A percentile compares a stretch with the other conserved stretches of the same genome.
Evolutionary conservation across 805 yeast species (phyloP).

Genomic region (Wickerhamiella azymoides): DNA sequence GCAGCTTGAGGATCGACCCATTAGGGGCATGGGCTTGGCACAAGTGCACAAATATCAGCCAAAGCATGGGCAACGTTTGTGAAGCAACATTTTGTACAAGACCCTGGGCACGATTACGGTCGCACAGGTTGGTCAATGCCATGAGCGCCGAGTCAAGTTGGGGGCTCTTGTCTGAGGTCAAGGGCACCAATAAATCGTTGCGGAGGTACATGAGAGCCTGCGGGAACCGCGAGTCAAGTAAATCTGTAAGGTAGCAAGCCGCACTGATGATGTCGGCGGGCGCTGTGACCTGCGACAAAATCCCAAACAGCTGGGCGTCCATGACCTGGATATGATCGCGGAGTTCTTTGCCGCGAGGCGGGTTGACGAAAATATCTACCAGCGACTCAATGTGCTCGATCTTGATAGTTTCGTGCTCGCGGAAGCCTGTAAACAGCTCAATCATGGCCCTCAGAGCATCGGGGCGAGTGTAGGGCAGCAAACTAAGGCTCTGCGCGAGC

Average conservation of each 20-base stretch:
- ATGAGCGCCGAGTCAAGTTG: conserved; percentile 9
- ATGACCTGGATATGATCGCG: conserved; percentile 42
- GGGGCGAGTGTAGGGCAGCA: conserved; percentile 39
- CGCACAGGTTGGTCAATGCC: conserved; percentile 11
- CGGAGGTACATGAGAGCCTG: conserved; percentile 13
- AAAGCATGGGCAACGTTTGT: conserved; percentile 11
- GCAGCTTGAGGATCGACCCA: conserved; percentile 8
- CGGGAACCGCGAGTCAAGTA: conserved; percentile 10
- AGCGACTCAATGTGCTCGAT: conserved; percentile 54
- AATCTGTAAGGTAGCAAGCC: conserved; percentile 4
- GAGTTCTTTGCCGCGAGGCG: conserved; percentile 40
- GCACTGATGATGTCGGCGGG: conserved; percentile 14
- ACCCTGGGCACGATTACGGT: neutral
- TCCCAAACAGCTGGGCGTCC: conserved; percentile 47
- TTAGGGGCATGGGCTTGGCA: conserved; percentile 13
- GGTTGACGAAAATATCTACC: conserved; percentile 46
- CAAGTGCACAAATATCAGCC: conserved; percentile 17
- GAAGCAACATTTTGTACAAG: conserved; percentile 8
- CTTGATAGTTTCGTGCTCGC: conserved; percentile 59
- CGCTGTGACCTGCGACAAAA: conserved; percentile 40
- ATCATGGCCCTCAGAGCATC: conserved; percentile 64
- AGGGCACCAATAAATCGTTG: conserved; percentile 11
- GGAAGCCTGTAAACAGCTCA: conserved; percentile 62
- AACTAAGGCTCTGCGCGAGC: conserved; percentile 38
- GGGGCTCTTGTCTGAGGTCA: neutral